These are phyloP conservation scores for Tuctoria greenei DNA, from an alignment of 176 grass and related monocot species.

Conservation along the genomic window DNA sequence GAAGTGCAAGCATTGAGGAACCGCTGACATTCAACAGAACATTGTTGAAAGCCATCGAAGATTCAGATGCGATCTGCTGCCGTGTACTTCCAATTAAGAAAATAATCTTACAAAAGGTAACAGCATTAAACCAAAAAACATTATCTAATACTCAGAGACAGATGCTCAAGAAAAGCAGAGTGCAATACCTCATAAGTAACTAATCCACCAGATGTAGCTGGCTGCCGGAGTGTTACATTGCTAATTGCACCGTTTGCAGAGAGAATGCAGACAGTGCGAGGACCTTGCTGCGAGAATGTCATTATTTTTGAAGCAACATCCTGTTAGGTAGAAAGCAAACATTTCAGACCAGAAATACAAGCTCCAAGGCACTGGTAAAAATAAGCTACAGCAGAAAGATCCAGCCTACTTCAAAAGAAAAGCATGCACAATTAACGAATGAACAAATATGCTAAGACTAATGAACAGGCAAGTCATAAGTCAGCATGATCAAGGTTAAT, in stretches of 20 bases:
- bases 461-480: too few species aligned
- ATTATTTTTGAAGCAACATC: constrained; percentile 99
- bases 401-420: neutral
- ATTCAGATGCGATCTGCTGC: neutral
- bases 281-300: constrained; percentile 98
- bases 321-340: constrained; percentile 44
- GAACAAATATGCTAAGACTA: too few species aligned
- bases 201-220: constrained; percentile 94
- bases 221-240: constrained; percentile 93
- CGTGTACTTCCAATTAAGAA: neutral
- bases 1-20: neutral
- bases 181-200: constrained; percentile 90
- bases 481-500: neutral
- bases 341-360: neutral
- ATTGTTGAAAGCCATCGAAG: neutral
- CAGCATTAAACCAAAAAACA: neutral
- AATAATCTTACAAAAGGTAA: neutral
- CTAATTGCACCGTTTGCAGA: constrained; percentile 96
- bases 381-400: neutral
- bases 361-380: neutral
- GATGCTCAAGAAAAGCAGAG: neutral
- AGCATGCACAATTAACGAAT: neutral
- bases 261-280: constrained; percentile 94
- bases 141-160: neutral
- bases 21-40: neutral